phyloP scores from a whole-genome alignment of 1,139 yeast genomes.

The Zygosaccharomyces sapae region DNA sequence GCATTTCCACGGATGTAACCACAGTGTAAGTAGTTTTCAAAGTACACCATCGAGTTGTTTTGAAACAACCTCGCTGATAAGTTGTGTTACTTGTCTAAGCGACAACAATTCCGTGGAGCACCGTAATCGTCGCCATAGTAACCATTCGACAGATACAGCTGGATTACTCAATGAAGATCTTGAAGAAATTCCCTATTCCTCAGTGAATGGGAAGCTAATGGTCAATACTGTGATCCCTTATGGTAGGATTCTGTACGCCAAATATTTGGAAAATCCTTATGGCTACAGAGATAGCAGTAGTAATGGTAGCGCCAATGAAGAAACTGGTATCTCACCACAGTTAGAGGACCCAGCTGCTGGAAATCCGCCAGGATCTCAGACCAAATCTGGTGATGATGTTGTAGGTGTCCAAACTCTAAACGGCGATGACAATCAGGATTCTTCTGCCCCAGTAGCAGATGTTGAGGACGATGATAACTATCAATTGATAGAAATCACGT shows the following conservation, averaged over 20 bases:
- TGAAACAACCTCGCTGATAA: conserved; percentile 33
- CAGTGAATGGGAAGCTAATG: conserved; percentile 26
- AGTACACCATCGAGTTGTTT: conserved; percentile 22
- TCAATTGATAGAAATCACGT: conserved; percentile 28
- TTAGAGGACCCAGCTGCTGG: neutral
- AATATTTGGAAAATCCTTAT: conserved; percentile 15
- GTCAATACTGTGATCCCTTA: conserved; percentile 35
- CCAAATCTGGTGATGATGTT: conserved; percentile 8
- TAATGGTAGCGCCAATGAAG: neutral
- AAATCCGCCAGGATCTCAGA: neutral
- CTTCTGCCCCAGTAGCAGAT: neutral
- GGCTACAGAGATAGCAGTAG: conserved; percentile 9
- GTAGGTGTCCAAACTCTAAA: conserved; percentile 7
- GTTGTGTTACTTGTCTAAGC: conserved; percentile 36
- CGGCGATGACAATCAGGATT: conserved; percentile 1
- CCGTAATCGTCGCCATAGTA: conserved; percentile 8
- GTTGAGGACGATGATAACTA: conserved; percentile 2
- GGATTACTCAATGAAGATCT: conserved; percentile 9
- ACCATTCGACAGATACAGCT: conserved; percentile 1
- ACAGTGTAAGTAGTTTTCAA: conserved; percentile 17
- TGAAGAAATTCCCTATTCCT: conserved; percentile 14
- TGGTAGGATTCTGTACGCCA: conserved; percentile 32
- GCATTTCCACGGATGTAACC: conserved; percentile 4
- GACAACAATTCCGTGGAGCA: conserved; percentile 18
- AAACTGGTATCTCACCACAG: neutral